Base-by-base conservation (phyloP, 768 basidiomycete species). In the Psilocybe subaeruginosa region DNA sequence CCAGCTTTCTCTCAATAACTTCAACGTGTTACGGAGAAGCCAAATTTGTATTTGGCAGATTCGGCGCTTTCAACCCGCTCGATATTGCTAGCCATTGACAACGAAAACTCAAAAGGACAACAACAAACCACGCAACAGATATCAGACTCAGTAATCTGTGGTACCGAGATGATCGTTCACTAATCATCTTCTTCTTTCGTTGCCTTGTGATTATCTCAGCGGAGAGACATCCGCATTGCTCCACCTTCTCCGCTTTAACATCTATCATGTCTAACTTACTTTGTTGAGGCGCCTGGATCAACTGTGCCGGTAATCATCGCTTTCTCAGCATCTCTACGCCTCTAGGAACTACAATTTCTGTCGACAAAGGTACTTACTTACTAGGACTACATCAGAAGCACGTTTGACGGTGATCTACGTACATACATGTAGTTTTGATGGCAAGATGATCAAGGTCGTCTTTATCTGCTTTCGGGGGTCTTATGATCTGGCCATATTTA, bases 401-500 rank as follows among this genome's bases (percentile, higher is more conserved):
- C 50, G 29, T n/a, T 33, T 51, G 27, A 30, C 33, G 31, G 29
- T 37, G 51, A 53, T 35, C 30, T 53, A 17, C 50, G 30, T 51
- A 11, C n/a, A 35, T 53, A 43, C n/a, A 6, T 53, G 51, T n/a
- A 37, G 51, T 49, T 43, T 59, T 55, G 53, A 46, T 30, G 64
- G 53, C 43, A 46, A 54, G 61, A 60, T 60, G 52, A 62, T 35
- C 17, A 63, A 61, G 43, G 23, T 39, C 16, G 41, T 31, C n/a
- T 43, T 60, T 45, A 50, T 55, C 33, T 47, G 48, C 47, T 57
- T 58, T 59, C 50, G 37, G 51, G 41, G 61, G 57, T 59, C 64
- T 59, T 62, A 54, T 62, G 59, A 41, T 56, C 45, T 57, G 59
- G 52, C 64, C 59, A 60, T 60, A 63, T 41, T 66, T 66, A 60